Conservation (phyloP, 768 basidiomycete species). For the Kwoniella pini region DNA sequence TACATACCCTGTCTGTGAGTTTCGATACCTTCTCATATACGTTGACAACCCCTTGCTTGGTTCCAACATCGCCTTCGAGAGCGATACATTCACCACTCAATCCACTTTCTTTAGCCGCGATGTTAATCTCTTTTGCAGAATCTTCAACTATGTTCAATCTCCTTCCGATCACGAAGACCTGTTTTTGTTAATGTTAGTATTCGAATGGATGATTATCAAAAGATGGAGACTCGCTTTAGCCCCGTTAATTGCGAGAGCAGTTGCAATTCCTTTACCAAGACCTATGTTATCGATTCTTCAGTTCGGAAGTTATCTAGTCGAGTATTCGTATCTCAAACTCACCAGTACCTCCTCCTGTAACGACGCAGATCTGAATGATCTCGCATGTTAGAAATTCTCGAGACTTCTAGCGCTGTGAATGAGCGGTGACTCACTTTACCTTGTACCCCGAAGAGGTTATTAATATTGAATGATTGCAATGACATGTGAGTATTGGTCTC, state of each 20-base stretch:
- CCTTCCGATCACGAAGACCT: constrained; percentile 48
- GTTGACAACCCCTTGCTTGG: constrained; percentile 41
- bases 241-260: constrained; percentile 47
- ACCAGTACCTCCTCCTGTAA: constrained; percentile 51
- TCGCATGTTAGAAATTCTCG: background rate
- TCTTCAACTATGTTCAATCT: constrained; percentile 39
- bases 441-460: constrained; percentile 47
- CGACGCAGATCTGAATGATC: constrained; percentile 33
- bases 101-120: constrained; percentile 23
- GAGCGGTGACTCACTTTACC: constrained; percentile 29
- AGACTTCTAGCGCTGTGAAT: background rate
- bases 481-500: too few species aligned
- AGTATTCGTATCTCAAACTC: background rate
- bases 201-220: too few species aligned
- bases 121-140: constrained; percentile 45
- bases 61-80: constrained; percentile 45
- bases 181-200: too few species aligned
- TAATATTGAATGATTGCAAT: constrained; percentile 8
- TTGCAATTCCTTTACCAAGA: constrained; percentile 50
- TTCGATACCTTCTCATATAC: constrained; percentile 33
- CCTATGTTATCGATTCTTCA: constrained; percentile 2
- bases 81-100: constrained; percentile 36
- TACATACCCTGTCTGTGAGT: constrained; percentile 37
- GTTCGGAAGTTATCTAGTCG: background rate
- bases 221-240: constrained; percentile 27